phyloP scores from a whole-genome alignment of 2,329 filamentous ascomycete species.

The Microdochium paspali region DNA sequence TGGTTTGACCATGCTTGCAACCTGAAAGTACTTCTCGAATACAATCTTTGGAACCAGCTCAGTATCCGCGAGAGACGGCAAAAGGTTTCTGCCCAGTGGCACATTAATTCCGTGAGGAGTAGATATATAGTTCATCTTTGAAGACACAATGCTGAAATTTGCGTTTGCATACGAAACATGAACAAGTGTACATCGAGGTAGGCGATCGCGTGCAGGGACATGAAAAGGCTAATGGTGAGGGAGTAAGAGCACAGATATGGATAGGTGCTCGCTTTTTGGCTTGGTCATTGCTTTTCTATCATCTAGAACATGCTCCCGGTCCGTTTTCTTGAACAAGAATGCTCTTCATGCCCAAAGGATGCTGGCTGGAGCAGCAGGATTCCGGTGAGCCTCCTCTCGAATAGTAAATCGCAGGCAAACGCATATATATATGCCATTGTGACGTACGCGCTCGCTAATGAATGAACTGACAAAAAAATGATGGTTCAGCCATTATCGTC shows the following conservation, averaged over 20 bases:
- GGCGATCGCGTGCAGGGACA: neutral
- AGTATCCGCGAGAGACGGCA: too few relatives aligned
- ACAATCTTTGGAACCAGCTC: too few relatives aligned
- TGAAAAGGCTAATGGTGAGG: neutral
- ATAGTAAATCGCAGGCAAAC: neutral
- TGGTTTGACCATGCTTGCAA: too few relatives aligned
- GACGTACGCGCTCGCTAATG: neutral
- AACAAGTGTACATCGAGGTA: neutral
- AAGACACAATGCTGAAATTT: too few relatives aligned
- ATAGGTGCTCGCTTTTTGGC: neutral
- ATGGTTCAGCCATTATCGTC: neutral
- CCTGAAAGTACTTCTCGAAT: too few relatives aligned
- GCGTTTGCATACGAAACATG: neutral
- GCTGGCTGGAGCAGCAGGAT: neutral
- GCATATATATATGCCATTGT: neutral
- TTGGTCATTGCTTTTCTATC: neutral
- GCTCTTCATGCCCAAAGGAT: neutral
- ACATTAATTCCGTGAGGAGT: too few relatives aligned
- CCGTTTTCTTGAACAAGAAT: neutral
- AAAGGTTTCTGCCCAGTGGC: too few relatives aligned
- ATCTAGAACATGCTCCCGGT: neutral
- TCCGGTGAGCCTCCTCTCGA: neutral
- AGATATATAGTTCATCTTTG: too few relatives aligned
- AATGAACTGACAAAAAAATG: neutral
- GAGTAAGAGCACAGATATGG: too few relatives aligned